These are phyloP conservation scores for Trichophyton equinum DNA, from an alignment of 2,329 filamentous ascomycete species.

Conservation along the genomic window DNA sequence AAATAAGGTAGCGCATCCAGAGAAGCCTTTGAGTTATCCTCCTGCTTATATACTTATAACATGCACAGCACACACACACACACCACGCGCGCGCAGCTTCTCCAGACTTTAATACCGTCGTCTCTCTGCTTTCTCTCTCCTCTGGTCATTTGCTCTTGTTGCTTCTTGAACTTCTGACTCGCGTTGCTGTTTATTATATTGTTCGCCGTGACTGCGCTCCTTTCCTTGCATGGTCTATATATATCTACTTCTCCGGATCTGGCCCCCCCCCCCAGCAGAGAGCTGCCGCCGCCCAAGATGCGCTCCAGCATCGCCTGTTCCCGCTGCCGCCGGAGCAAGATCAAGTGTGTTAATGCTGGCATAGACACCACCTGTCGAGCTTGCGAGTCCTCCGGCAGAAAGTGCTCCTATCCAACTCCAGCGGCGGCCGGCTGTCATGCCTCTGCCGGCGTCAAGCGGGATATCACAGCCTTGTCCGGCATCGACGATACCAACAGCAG, in stretches of 20 bases:
- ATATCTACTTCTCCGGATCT: neutral
- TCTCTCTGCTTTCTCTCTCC: neutral
- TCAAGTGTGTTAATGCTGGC: conserved; percentile 74
- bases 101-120: neutral
- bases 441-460: conserved; percentile 24
- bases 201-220: neutral
- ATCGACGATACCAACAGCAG: conserved; percentile 12
- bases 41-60: too few species aligned
- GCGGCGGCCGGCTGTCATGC: conserved; percentile 19
- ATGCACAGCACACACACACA: too few species aligned
- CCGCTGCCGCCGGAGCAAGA: conserved; percentile 66
- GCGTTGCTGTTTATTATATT: neutral
- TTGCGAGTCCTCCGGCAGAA: conserved; percentile 57
- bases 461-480: conserved; percentile 24
- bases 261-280: neutral
- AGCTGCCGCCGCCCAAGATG: conserved; percentile 38
- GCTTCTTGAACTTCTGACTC: neutral
- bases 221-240: too few species aligned
- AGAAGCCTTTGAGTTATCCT: too few species aligned
- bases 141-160: neutral
- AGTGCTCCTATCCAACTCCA: conserved; percentile 56
- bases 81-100: too few species aligned
- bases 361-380: conserved; percentile 59
- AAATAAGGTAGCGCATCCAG: neutral
- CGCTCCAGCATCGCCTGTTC: conserved; percentile 69